Evolutionary conservation across 257 asterid genomes (phyloP), one percentile per base, ranked within the genome.

Genomic region (Haberlea rhodopensis): DNA sequence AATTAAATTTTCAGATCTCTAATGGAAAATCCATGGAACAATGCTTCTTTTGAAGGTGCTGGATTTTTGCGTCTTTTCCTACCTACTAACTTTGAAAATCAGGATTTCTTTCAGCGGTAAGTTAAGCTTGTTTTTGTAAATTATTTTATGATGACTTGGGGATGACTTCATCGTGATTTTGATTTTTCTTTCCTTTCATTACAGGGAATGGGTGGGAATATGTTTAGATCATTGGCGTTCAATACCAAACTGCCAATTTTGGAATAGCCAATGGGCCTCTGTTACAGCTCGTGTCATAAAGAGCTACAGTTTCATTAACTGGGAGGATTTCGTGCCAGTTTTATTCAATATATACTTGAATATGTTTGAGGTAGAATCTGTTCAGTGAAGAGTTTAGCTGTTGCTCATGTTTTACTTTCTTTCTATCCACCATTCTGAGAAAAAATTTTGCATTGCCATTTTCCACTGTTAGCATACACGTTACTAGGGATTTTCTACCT

Each of bases 241-340:
- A 59, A 78, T 87, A 73, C 95, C 99, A 66, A 90, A 86, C 75
- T 85, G 95, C 77, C 97, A 82, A 75, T 94, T 90, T 61, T 94
- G 97, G 99, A 90, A 88, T 83, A 79, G 95, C 75, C 99, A 94
- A 77, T 94, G 99, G 99, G 90, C 95, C 25, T 86, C 99, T 56
- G 69, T 94, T 65, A 85, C 89, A 66, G 95, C 99, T 57, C 97
- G 99, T 73, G 89, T 94, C 52, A 82, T 94, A 78, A 94, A 87
- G 84, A 85, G 79, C 83, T 83, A 78, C 73, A 78, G 68, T 71
- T 79, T 69, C 75, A 78, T 81, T 70, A 90, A 82, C 75, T 94
- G 96, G 97, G 97, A 86, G 61, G 63, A 60, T 62, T 76, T 79
- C 80, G 66, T 86, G 75, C 88, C 95, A 26, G 86, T 72, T 67